Base-by-base conservation (phyloP, 805 yeast species). In the Tetrapisispora fleetii region DNA sequence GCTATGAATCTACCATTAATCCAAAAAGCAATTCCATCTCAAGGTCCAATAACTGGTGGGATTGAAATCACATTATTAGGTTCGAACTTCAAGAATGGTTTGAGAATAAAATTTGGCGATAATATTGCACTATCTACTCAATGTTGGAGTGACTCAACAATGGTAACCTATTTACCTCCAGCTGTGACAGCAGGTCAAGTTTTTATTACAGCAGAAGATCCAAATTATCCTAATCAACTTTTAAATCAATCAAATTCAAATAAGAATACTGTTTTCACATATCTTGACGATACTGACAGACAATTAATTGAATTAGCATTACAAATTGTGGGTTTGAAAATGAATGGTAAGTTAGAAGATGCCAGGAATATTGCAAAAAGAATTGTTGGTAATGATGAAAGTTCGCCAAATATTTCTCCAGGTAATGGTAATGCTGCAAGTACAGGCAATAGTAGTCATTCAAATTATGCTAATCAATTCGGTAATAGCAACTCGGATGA, bases 1-100 rank as follows among this genome's bases (percentile, higher is more conserved):
- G n/a, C 28, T 30, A 17, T 14, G 11, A 37, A 30, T 16, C 17
- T 17, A 22, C 95, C 95, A 1, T 62, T 75, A 0, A 82, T 91
- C 47, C 91, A 88, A 63, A 75, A 96, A 50, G 83, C 93, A 11
- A 90, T 93, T 50, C 99, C 99, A 1, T 83, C 95, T 0, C 93
- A 86, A 64, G 99, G 99, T 2, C 95, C 97, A 10, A 77, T 89
- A 13, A 76, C 96, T 53, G 99, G 99, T 55, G 99, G 99, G 17
- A 83, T 90, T 40, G 99, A 93, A 64, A 86, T 93, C 8, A 93
- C 99, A 0, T 69, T 93, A 45, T 71, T 93, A 40, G 99, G 99
- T 2, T 76, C 81, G 44, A 85, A 88, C 50, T 93, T 93, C 73
- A 80, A 82, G 47, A 85, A 84, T 17, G 96, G 95, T 0, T 70